A percentile compares a stretch with the other conserved stretches of the same genome.
Evolutionary conservation across 495 filamentous ascomycete species (phyloP).

Genomic region (Hamigera avellanea): DNA sequence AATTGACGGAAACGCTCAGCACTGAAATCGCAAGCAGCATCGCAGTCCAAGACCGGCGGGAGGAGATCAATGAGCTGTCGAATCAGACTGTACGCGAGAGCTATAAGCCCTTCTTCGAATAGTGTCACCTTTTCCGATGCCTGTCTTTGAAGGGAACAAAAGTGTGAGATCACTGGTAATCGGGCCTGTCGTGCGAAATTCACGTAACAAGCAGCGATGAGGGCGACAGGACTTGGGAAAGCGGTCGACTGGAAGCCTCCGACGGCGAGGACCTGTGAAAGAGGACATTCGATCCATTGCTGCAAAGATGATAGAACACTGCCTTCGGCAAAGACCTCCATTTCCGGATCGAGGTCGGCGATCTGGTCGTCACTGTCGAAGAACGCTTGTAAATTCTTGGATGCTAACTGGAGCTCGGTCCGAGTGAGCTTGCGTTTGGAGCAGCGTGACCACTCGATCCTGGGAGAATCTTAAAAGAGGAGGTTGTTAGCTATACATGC

Average conservation of each 20-base stretch:
- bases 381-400: conserved; percentile 29
- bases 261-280: conserved; percentile 29
- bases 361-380: conserved; percentile 32
- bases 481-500: conserved; percentile 8
- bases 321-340: conserved; percentile 19
- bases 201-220: conserved; percentile 29
- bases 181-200: conserved; percentile 20
- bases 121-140: conserved; percentile 14
- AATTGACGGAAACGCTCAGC: conserved; percentile 28
- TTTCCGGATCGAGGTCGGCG: conserved; percentile 20
- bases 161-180: conserved; percentile 33
- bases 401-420: conserved; percentile 29
- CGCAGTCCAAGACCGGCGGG: conserved; percentile 29
- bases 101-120: conserved; percentile 27
- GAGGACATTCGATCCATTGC: conserved; percentile 25
- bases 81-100: conserved; percentile 36
- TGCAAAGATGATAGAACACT: conserved; percentile 22
- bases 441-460: conserved; percentile 20
- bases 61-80: conserved; percentile 35
- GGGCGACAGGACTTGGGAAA: conserved; percentile 14
- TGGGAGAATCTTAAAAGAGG: conserved; percentile 13
- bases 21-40: conserved; percentile 25
- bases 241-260: conserved; percentile 20
- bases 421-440: conserved; percentile 30
- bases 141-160: conserved; percentile 23